Base-by-base conservation (phyloP, 2,329 filamentous ascomycete genomes). In the Cercospora citrullina region DNA sequence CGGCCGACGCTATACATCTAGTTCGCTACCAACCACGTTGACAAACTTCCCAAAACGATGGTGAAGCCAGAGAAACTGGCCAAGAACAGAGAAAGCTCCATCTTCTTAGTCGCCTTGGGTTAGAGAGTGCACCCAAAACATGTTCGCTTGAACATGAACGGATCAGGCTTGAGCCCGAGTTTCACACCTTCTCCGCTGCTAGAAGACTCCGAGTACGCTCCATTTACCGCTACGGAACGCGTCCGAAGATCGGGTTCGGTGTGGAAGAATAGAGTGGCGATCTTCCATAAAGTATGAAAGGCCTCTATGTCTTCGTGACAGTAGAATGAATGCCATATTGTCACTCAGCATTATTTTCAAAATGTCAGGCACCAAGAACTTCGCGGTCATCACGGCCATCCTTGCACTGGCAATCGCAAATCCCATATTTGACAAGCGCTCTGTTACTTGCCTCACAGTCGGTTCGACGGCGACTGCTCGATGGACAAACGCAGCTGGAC, bases 401-500 rank as follows among this genome's bases (percentile, higher is more conserved):
- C 7, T 58, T n/a, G 14, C 48, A 4, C 4, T 63, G 55, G 53
- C 60, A 33, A 42, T 36, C n/a, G 67, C 69, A 9, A 65, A 57
- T 12, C 60, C 67, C 1, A 14, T 51, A 26, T 42, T 69, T 9
- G 61, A 67, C 10, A 71, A 64, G 55, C 48, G 65, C 42, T 28
- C 65, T 5, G 59, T 69, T 5, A 79, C 77, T 1, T 84, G 82
- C 68, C 74, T 83, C 4, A 76, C 67, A 2, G 74, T 81, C 7
- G 80, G 81, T 6, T 68, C 76, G 8, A 80, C 79, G 1, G 83
- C 83, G 4, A 84, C 81, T 5, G 83, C 83, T 10, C 77, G 70
- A 21, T 85, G 83, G 83, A 84, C 77, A 2, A 83, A 84, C 58
- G 75, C 76, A 58, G 80, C 77, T 0, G 81, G 81, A 0, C 71